Percentiles rank a stretch among this genome's conserved stretches.
Conservation (phyloP, 768 basidiomycete species). For the Lentinula aciculospora region DNA sequence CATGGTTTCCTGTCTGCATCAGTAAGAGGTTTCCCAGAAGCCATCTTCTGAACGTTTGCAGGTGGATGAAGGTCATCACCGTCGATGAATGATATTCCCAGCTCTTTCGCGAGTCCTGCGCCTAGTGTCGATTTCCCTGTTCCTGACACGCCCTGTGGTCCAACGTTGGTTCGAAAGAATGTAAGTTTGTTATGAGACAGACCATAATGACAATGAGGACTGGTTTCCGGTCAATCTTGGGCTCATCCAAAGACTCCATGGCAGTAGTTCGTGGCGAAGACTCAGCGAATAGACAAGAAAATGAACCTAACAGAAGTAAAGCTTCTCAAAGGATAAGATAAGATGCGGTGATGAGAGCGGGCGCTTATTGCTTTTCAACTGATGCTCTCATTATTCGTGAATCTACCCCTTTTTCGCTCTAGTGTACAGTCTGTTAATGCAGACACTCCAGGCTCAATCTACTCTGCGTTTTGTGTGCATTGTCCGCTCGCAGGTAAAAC, state of each 20-base stretch:
- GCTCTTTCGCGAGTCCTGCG: slow-evolving; percentile 46
- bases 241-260: not conserved
- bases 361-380: too few species aligned
- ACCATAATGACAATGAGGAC: slow-evolving; percentile 50
- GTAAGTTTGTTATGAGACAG: not conserved
- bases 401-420: too few species aligned
- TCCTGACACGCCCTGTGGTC: slow-evolving; percentile 63
- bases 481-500: too few species aligned
- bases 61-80: slow-evolving; percentile 85
- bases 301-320: too few species aligned
- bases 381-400: too few species aligned
- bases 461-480: too few species aligned
- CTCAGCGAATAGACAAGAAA: too few species aligned
- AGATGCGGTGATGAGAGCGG: too few species aligned
- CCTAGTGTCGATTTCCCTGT: slow-evolving; percentile 74
- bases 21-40: slow-evolving; percentile 62
- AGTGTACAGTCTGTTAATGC: too few species aligned
- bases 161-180: not conserved
- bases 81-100: slow-evolving; percentile 77
- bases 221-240: slow-evolving; percentile 2
- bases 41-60: slow-evolving; percentile 86
- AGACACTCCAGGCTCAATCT: too few species aligned
- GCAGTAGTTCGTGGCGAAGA: not conserved
- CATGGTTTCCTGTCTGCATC: slow-evolving; percentile 86
- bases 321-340: too few species aligned